Evolutionary conservation across 176 grass and related monocot genomes (phyloP), one percentile per base, ranked within the genome.

Genomic region (Oryza longistaminata): DNA sequence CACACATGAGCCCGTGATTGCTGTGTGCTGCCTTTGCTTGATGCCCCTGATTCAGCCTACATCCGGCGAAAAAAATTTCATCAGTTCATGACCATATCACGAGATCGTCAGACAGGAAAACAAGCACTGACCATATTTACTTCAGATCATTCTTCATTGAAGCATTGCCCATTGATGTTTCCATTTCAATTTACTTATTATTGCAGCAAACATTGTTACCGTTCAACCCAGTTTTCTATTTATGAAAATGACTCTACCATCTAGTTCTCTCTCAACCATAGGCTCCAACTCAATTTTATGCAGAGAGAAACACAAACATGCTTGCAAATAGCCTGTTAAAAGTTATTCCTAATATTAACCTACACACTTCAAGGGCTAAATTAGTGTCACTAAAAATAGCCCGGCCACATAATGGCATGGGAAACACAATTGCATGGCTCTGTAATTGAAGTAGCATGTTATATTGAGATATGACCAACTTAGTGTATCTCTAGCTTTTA

Each of bases 1-100:
- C 81, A 79, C 26, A 94, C 92, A 87, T 86, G 84, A 46, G 77
- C 19, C 31, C 24, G 43, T 83, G 82, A 7, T 86, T 78, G 75
- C 21, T 77, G 74, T 70, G 61, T 70, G 34, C 45, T 80, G 73
- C 82, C 85, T 78, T 77, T 87, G 66, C 78, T 82, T 74, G 90
- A 77, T 81, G 81, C 70, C 80, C 85, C 87, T 25, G 76, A 80
- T 68, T 85, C 85, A 46, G 79, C 87, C 93, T 94, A 44, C 61
- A 79, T 79, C 80, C 15, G 27, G 15, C 11, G 74, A 85, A 42
- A 52, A 73, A 21, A 0, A 48, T 81, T 49, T 31, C 6, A 81
- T 89, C 50, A 84, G 52, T 12, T 79, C 21, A 66, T 11, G 22
- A 12, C 33, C 53, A 80, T 6, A 77, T 24, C 58, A 77, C 19